Conservation (phyloP, 1,139 yeast genomes). For the Pichia sp. region DNA sequence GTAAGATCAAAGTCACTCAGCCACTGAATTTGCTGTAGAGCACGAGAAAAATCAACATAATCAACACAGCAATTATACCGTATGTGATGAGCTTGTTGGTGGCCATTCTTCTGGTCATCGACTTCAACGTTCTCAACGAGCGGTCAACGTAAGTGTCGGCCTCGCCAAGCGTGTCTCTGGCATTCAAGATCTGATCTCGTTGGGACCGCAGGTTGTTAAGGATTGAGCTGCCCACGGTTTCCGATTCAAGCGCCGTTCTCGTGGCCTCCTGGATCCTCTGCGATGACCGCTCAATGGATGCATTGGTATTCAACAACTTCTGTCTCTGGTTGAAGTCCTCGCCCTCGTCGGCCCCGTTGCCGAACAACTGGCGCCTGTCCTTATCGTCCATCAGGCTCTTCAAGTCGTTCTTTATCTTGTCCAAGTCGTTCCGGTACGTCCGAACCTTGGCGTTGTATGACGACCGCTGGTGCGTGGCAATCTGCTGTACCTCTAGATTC, state of each 20-base stretch:
- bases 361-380: conserved; percentile 66
- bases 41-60: conserved; percentile 77
- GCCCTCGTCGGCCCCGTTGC: conserved; percentile 47
- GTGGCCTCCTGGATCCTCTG: conserved; percentile 85
- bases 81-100: conserved; percentile 91
- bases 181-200: conserved; percentile 82
- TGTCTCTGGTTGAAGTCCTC: conserved; percentile 71
- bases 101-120: conserved; percentile 93
- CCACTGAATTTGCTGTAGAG: conserved; percentile 81
- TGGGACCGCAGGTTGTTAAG: conserved; percentile 87
- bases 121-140: conserved; percentile 77
- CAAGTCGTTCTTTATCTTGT: conserved; percentile 50
- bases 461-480: conserved; percentile 68
- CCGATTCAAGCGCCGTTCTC: conserved; percentile 89
- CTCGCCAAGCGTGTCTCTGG: conserved; percentile 73
- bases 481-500: conserved; percentile 73
- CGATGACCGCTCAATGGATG: conserved; percentile 75
- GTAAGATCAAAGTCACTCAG: not conserved
- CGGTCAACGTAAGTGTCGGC: conserved; percentile 94
- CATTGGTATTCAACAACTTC: conserved; percentile 72
- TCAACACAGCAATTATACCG: conserved; percentile 88
- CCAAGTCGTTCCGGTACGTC: conserved; percentile 59
- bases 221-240: conserved; percentile 85
- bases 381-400: conserved; percentile 53
- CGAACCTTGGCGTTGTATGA: conserved; percentile 68